phyloP scores from a whole-genome alignment of 345 rosid species.

The Gossypium turneri region DNA sequence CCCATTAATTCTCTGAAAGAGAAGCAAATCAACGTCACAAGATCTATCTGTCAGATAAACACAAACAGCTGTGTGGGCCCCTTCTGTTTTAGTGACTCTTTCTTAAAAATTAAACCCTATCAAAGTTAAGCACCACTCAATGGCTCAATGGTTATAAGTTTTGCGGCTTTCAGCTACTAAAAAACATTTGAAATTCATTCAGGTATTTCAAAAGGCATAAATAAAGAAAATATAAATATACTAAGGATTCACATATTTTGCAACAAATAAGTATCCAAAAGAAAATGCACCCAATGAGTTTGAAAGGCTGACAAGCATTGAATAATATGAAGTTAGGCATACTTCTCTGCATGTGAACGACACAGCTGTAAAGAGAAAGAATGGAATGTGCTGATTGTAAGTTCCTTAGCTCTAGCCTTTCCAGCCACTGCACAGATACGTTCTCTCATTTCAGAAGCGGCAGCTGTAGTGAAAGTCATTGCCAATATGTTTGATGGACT shows the following conservation, averaged over 20 bases:
- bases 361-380: conserved; percentile 92
- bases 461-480: conserved; percentile 97
- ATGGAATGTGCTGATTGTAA: conserved; percentile 89
- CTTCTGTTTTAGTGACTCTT: background rate
- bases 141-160: background rate
- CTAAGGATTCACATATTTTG: background rate
- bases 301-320: background rate
- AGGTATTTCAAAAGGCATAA: background rate
- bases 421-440: conserved; percentile 73
- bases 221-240: background rate
- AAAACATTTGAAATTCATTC: background rate
- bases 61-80: background rate
- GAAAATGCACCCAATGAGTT: conserved; percentile 2
- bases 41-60: background rate
- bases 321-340: conserved; percentile 15
- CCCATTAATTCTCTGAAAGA: background rate
- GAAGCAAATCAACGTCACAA: background rate
- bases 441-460: conserved; percentile 93
- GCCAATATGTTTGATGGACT: conserved; percentile 82
- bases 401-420: conserved; percentile 72
- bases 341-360: conserved; percentile 92
- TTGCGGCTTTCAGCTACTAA: background rate
- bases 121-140: background rate
- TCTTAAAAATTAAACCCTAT: background rate
- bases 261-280: conserved; percentile 11